Percentiles rank a stretch among this genome's conserved stretches.
These are phyloP conservation scores for Clonostachys byssicola DNA, from an alignment of 2,329 filamentous ascomycete genomes.

Conservation along the genomic window DNA sequence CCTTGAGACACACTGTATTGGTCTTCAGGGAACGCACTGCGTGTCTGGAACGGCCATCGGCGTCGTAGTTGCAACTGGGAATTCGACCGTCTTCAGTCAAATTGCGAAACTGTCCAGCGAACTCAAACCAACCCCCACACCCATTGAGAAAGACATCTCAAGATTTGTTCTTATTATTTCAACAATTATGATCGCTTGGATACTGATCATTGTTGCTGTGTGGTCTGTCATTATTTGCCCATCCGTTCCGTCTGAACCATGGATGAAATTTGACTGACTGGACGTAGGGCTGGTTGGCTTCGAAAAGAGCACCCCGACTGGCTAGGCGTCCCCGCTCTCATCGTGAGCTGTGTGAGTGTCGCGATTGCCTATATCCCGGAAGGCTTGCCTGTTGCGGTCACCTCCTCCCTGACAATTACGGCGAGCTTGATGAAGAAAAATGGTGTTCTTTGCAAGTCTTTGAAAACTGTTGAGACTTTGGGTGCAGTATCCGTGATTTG, in stretches of 20 bases:
- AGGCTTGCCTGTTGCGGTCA: conserved; percentile 66
- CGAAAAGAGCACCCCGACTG: conserved; percentile 60
- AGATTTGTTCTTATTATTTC: conserved; percentile 71
- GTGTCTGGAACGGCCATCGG: conserved; percentile 63
- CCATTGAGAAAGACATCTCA: conserved; percentile 68
- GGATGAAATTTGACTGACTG: not conserved
- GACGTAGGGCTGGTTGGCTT: conserved; percentile 62
- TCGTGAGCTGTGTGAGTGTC: conserved; percentile 68
- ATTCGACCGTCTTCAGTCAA: conserved; percentile 70
- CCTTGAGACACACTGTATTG: conserved; percentile 72
- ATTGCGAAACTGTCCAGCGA: conserved; percentile 70
- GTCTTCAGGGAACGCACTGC: conserved; percentile 74
- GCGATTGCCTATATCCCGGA: conserved; percentile 76
- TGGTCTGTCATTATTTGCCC: conserved; percentile 45
- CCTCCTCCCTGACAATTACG: conserved; percentile 68
- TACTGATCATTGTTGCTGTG: conserved; percentile 59
- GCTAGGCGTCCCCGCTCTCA: conserved; percentile 69
- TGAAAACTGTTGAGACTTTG: conserved; percentile 75
- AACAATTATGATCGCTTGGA: conserved; percentile 61
- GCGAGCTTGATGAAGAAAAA: conserved; percentile 75
- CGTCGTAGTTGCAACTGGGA: conserved; percentile 68
- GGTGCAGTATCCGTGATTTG: conserved; percentile 71
- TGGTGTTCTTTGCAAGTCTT: conserved; percentile 73
- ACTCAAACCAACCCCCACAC: conserved; percentile 63
- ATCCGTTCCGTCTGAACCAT: not conserved